A percentile compares a stretch with the other conserved stretches of the same genome.
phyloP scores from a whole-genome alignment of 1,284 basidiomycete species.

The Boletus hoseneyae region DNA sequence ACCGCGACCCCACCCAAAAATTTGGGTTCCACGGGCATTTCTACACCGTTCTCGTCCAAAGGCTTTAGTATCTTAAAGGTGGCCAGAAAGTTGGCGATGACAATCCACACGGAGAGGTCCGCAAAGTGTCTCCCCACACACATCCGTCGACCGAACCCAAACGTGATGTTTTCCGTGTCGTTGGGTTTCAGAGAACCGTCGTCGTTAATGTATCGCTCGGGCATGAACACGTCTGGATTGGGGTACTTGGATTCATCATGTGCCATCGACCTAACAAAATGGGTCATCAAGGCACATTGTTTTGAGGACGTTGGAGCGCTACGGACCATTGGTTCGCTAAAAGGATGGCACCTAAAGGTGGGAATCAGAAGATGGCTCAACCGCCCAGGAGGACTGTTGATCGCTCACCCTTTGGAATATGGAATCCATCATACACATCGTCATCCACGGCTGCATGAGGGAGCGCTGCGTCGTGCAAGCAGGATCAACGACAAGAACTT shows the following conservation, averaged over 20 bases:
- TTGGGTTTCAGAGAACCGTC: slow-evolving; percentile 9
- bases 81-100: slow-evolving; percentile 8
- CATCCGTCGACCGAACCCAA: slow-evolving; percentile 13
- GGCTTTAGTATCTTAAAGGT: slow-evolving; percentile 8
- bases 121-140: slow-evolving; percentile 12
- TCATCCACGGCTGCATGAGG: slow-evolving; percentile 11
- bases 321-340: slow-evolving; percentile 12
- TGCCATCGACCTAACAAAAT: slow-evolving; percentile 9
- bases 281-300: background rate
- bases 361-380: background rate
- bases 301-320: too few relatives aligned
- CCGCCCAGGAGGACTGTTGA: background rate
- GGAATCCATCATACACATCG: slow-evolving; percentile 13
- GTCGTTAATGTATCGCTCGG: slow-evolving; percentile 13
- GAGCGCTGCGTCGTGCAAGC: background rate
- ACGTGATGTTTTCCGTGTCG: background rate
- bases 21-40: slow-evolving; percentile 8
- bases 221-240: slow-evolving; percentile 7
- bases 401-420: slow-evolving; percentile 13
- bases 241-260: slow-evolving; percentile 9
- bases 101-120: slow-evolving; percentile 13
- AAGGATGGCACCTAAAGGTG: slow-evolving; percentile 3
- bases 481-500: background rate
- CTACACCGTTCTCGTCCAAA: slow-evolving; percentile 10
- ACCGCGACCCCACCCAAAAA: slow-evolving; percentile 7